A percentile compares a stretch with the other conserved stretches of the same genome.
phyloP scores from a whole-genome alignment of 1,284 basidiomycete genomes.

The Austropuccinia psidii region DNA sequence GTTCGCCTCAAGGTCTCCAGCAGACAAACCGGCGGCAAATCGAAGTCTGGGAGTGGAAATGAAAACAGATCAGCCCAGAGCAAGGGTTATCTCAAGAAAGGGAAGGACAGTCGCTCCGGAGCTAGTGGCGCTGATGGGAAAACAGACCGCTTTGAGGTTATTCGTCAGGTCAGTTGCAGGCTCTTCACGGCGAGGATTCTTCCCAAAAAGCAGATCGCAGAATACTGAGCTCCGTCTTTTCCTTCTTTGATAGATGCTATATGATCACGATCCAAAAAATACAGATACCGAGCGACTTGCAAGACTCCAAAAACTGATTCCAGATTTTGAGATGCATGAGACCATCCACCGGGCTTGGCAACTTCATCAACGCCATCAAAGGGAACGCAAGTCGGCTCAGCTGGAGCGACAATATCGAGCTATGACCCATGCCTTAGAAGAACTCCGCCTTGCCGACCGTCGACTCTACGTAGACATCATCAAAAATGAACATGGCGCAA shows the following conservation, averaged over 20 bases:
- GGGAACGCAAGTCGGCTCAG: background rate
- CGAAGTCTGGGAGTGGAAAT: conserved; percentile 7
- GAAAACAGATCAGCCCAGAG: conserved; percentile 29
- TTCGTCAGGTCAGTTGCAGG: conserved; percentile 11
- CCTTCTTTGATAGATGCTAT: conserved; percentile 9
- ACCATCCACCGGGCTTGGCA: conserved; percentile 35
- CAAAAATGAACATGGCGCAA: conserved; percentile 15
- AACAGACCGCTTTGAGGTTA: conserved; percentile 18
- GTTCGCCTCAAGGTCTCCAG: conserved; percentile 8
- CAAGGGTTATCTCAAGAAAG: conserved; percentile 36
- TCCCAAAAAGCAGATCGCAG: background rate
- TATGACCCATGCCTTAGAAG: conserved; percentile 30
- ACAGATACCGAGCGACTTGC: background rate
- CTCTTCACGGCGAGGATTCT: background rate
- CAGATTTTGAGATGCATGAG: conserved; percentile 21
- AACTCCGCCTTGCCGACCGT: background rate
- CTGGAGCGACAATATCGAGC: conserved; percentile 18
- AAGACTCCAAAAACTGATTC: background rate
- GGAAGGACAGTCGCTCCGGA: background rate
- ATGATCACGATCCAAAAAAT: background rate
- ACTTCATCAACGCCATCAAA: background rate
- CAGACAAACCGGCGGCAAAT: conserved; percentile 18
- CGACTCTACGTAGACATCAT: background rate
- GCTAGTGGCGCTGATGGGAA: background rate
- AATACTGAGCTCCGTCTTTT: background rate